Evolutionary conservation across 2,329 filamentous ascomycete species (phyloP).

Genomic region (Botrytis galanthina): DNA sequence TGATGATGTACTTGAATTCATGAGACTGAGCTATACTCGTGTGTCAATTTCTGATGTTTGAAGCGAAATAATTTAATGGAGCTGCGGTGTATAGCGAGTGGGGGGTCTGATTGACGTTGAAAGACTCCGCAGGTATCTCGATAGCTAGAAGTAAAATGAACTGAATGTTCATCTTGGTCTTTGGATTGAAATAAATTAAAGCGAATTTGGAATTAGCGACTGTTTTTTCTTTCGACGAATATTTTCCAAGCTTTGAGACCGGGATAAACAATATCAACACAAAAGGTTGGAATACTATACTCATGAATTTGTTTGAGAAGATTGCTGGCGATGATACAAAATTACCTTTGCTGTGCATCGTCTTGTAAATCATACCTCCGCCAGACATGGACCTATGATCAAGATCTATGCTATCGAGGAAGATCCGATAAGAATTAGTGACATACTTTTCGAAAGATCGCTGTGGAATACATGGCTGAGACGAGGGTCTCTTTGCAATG

Average conservation of each 20-base stretch:
- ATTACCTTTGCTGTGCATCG: not conserved
- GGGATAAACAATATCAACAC: not conserved
- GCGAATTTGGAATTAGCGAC: not conserved
- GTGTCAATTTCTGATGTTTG: too few relatives aligned
- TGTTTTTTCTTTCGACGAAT: not conserved
- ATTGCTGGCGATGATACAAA: not conserved
- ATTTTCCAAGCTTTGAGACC: not conserved
- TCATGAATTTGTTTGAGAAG: not conserved
- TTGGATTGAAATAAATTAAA: not conserved
- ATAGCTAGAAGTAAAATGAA: not conserved
- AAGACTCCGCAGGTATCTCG: not conserved
- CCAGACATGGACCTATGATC: not conserved
- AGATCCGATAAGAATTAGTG: rapidly evolving
- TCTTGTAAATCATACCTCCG: not conserved
- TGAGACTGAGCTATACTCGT: too few relatives aligned
- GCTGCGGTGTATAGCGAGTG: not conserved
- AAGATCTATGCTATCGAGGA: not conserved
- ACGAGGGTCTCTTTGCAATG: not conserved
- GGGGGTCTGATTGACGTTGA: rapidly evolving
- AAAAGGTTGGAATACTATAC: not conserved
- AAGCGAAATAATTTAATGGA: not conserved
- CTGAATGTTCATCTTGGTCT: too few relatives aligned
- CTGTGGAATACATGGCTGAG: not conserved
- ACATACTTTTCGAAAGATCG: not conserved
- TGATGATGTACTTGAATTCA: too few relatives aligned